Evolutionary conservation across 768 basidiomycete genomes (phyloP), one percentile per base, ranked within the genome.

Genomic region (Auricularia cornea): DNA sequence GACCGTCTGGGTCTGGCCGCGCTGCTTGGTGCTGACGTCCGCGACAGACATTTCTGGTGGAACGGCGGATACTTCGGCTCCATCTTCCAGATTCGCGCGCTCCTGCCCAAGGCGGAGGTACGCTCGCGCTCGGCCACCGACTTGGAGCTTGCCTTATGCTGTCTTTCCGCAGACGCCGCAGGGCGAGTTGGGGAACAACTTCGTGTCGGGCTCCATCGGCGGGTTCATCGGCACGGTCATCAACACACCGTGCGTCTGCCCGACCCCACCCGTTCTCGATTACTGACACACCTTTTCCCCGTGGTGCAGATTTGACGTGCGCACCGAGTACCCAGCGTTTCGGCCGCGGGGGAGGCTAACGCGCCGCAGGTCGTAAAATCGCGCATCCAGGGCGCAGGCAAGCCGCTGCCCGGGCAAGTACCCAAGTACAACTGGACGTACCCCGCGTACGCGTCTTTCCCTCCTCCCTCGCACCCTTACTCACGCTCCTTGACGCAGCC

Each of bases 341-440:
- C n/a, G n/a, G n/a, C n/a, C n/a, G n/a, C n/a, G n/a, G n/a, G 26
- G 18, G 52, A 10, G 29, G 18, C 59, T 63, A 32, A 59, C 59
- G 16, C 16, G 10, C 20, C 54, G 23, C 67, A 96, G 89, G 94
- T 98, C 66, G 91, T 97, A 65, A 98, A 98, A 76, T 94, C 94
- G 18, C 89, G 96, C 56, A 94, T 98, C 41, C 97, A 99, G 77
- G 87, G 90, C 52, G 75, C 83, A 23, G 77, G 78, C 48, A 84
- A 80, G 66, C 70, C 80, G 31, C 83, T 70, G 3, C 67, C 89
- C 0, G 92, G 92, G 18, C 84, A 86, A n/a, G 74, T 74, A 1
- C 89, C 90, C 23, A 95, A 94, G 71, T 94, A 95, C 76, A 90
- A 90, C 76, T 97, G 95, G 95, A 88, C 95, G 61, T 94, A 95